Base-by-base conservation (phyloP, 352 stramenopile species). In the Phytophthora ramorum region DNA sequence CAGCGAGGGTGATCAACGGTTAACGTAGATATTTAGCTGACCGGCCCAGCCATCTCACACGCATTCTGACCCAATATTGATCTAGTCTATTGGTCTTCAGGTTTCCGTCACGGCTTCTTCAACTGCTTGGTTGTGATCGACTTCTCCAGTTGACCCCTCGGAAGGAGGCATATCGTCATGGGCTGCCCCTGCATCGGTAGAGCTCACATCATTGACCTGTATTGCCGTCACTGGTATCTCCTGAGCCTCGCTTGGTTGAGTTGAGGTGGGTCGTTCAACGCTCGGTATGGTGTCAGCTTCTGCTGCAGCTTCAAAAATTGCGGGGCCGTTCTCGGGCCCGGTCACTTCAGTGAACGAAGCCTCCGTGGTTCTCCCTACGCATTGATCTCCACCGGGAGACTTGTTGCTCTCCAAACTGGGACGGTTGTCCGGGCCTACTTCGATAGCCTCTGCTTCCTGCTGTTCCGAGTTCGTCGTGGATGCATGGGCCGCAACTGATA, bases 1-100 rank as follows among this genome's bases (percentile, higher is more conserved):
- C 13, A 28, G 50, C 40, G 58, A 60, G 20, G 55, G 45, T 75
- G 47, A 69, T 76, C 43, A 58, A 69, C 58, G 44, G 55, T 56
- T 75, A 71, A 69, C 67, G 62, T 71, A 67, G 66, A 71, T 75
- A 75, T 75, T 63, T 71, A 69, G 38, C 50, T 68, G 62, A 71
- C 67, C 37, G 16, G 62, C 45, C 56, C 54, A 59, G 41, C 28
- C 46, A 52, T 60, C 16, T 66, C 17, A 17, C 40, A 26, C 38
- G 43, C 37, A 19, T 48, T 58, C 16, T 30, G 9, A 43, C 10
- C 20, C 26, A 43, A n/a, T 46, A 50, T 49, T 34, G 26, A 24
- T 60, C 26, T 32, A 32, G 28, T 41, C 12, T 37, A 46, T 46
- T 13, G 22, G 13, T 50, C 32, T 19, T 34, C 32, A 32, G 22